phyloP scores from a whole-genome alignment of 805 yeast genomes.

The Zygotorulaspora danielsina region DNA sequence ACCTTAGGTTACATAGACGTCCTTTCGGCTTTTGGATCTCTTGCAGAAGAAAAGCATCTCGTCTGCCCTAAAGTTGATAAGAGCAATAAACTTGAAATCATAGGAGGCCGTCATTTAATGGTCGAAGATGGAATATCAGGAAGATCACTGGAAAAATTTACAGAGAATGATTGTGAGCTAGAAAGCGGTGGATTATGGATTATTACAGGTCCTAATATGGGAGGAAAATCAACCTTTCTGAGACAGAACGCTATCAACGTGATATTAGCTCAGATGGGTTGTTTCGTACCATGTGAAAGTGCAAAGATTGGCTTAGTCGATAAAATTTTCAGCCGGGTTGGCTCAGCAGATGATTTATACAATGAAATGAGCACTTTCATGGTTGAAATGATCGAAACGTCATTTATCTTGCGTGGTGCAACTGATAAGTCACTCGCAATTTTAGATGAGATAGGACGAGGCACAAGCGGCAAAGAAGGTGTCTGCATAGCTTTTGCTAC shows the following conservation, averaged over 20 bases:
- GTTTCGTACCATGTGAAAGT: conserved; percentile 60
- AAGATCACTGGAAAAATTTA: conserved; percentile 38
- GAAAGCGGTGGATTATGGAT: conserved; percentile 43
- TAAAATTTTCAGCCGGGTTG: conserved; percentile 72
- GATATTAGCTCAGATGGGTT: conserved; percentile 70
- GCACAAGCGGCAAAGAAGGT: conserved; percentile 83
- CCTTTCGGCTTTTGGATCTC: conserved; percentile 61
- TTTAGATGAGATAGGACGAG: conserved; percentile 86
- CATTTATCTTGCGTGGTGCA: conserved; percentile 60
- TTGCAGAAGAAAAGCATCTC: conserved; percentile 65
- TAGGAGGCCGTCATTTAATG: conserved; percentile 75
- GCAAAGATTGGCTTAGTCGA: conserved; percentile 74
- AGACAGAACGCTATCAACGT: conserved; percentile 68
- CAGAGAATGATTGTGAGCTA: conserved; percentile 33
- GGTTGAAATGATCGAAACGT: conserved; percentile 89
- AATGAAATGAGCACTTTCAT: conserved; percentile 83
- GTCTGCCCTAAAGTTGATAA: conserved; percentile 60
- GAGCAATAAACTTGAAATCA: conserved; percentile 45
- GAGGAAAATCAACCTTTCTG: conserved; percentile 74
- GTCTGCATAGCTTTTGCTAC: conserved; percentile 80
- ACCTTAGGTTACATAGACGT: conserved; percentile 67
- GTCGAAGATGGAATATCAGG: conserved; percentile 70
- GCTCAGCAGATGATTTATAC: conserved; percentile 78
- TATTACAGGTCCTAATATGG: conserved; percentile 90
- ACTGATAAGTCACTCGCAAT: conserved; percentile 67